Evolutionary conservation across 2,329 filamentous ascomycete species (phyloP), one percentile per base, ranked within the genome.

Genomic region (Aspergillus hortae): DNA sequence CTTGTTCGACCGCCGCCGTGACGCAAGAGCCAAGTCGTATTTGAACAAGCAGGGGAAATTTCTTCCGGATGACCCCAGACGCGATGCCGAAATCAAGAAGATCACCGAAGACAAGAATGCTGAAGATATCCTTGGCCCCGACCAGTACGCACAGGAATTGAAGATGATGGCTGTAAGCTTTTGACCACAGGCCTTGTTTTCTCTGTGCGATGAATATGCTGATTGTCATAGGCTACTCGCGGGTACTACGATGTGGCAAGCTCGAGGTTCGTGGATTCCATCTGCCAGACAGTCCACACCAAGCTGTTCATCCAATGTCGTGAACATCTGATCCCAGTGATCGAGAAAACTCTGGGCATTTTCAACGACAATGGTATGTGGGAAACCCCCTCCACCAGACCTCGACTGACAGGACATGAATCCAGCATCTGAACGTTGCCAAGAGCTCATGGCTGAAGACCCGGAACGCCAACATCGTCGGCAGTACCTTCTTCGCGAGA

Each of bases 151-250:
- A 0, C 65, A 68, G 9, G 74, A 76, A 46, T 46, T 77, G 1
- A 65, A 68, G 7, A 73, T 74, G 59, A 72, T 75, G 66, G 70
- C 72, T 1, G 73, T 75, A 63, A 57, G 70, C 62, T 30, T 47
- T 9, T 10, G 7, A 9, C 10, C 27, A 10, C 27, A 44, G 9
- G 25, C n/a, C 36, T 12, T 44, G 1, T 15, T n/a, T 6, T 21
- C 1, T 6, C 15, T 33, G 7, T 4, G 21, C 14, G 27, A 30
- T 30, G 27, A 10, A 12, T 42, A n/a, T n/a, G 17, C 52, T 60
- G 51, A 63, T 43, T 42, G n/a, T 44, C 27, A 46, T 54, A 73
- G 71, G 66, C 58, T 4, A 61, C 66, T 1, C 56, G 68, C 3
- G 72, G 65, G 0, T 74, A 75, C 30, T 75, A 75, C 33, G 66